These are phyloP conservation scores for Thelephora ganbajun DNA, from an alignment of 768 basidiomycete genomes.

Conservation along the genomic window DNA sequence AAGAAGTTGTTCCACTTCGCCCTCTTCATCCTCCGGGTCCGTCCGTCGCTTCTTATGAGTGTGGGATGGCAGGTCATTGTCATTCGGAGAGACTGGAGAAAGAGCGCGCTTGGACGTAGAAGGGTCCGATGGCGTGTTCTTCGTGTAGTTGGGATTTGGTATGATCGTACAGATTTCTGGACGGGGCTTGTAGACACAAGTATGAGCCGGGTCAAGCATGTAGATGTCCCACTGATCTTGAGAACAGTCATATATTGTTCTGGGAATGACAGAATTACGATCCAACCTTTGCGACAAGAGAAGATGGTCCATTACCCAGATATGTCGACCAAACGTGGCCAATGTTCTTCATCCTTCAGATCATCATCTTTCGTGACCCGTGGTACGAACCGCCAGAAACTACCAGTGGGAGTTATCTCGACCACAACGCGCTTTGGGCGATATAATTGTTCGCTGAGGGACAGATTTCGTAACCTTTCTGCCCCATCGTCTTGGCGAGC, in stretches of 20 bases:
- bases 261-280: background rate
- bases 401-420: conserved; percentile 38
- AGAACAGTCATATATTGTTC: conserved; percentile 32
- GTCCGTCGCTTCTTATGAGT: background rate
- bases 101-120: background rate
- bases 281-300: background rate
- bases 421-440: conserved; percentile 63
- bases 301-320: conserved; percentile 42
- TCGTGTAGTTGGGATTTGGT: conserved; percentile 6
- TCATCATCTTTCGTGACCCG: conserved; percentile 44
- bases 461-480: conserved; percentile 26
- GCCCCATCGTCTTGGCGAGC: conserved; percentile 26
- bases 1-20: background rate
- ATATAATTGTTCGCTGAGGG: conserved; percentile 30
- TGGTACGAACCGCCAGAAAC: conserved; percentile 69
- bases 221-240: conserved; percentile 83
- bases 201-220: conserved; percentile 66
- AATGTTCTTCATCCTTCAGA: conserved; percentile 50
- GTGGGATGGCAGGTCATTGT: conserved; percentile 1
- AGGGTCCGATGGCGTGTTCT: background rate
- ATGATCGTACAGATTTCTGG: conserved; percentile 16
- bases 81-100: background rate
- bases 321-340: conserved; percentile 53
- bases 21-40: background rate
- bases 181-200: conserved; percentile 35